Base-by-base conservation (phyloP, 768 basidiomycete genomes). In the Lyophyllum atratum region DNA sequence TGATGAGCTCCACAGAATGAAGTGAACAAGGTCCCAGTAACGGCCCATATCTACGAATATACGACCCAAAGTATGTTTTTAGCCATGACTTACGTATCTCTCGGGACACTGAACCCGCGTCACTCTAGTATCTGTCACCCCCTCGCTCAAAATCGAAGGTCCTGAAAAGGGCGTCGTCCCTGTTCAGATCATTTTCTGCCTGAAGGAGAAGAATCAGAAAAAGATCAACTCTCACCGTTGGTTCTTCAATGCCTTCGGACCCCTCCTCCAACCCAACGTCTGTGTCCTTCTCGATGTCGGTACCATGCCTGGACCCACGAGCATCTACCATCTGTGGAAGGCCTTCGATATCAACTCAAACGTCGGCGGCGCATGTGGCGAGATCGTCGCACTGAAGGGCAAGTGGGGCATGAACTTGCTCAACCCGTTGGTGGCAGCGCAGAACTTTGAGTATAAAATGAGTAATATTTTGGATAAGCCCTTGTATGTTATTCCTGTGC, bases 371-470 rank as follows among this genome's bases (percentile, higher is more conserved):
- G 95, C 94, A 17, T 97, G 95, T 66, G 95, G 95, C n/a, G 95
- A 96, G 76, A 95, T 96, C 55, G 92, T 95, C 11, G 91, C 92
- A 12, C 78, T 93, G 55, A 96, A 95, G 72, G 94, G 94, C 31
- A 89, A 85, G 74, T 93, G 82, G 59, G 87, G 91, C 26, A 72
- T 77, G 63, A 86, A 92, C 67, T 76, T 97, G 34, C 61, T 95
- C 55, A 96, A 96, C 65, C 93, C 94, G 0, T 76, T 92, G 11
- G 89, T 95, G 7, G 93, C 93, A 4, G 91, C 93, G 11, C 93
- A 95, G 76, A 95, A 95, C 66, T 95, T 95, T 59, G 92, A 94
- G 72, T 95, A 95, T 72, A 95, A 95, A 80, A 92, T 93, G 87
- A 86, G 84, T 29, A 95, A 95, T 66, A 96, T 96, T 61, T 72